Evolutionary conservation across 2,329 filamentous ascomycete genomes (phyloP).

Genomic region (Dendrostoma leiphaemia): DNA sequence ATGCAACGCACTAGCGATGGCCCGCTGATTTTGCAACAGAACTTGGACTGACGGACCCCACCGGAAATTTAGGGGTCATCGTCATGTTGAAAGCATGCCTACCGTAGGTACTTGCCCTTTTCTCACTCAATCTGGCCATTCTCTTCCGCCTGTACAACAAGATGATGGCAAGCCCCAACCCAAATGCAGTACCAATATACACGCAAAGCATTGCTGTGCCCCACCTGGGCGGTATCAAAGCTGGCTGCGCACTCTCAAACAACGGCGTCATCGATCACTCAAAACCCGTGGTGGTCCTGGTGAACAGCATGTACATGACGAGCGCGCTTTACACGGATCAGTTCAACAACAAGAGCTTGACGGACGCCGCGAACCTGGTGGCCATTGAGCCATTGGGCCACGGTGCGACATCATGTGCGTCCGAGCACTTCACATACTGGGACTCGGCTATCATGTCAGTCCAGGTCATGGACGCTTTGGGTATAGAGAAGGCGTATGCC

Average conservation of each 20-base stretch:
- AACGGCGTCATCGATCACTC: conserved; percentile 43
- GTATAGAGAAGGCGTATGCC: conserved; percentile 45
- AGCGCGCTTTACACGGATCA: conserved; percentile 44
- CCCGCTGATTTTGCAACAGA: too few species aligned
- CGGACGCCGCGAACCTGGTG: conserved; percentile 43
- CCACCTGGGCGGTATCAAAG: conserved; percentile 46
- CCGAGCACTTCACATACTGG: conserved; percentile 55
- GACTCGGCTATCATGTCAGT: conserved; percentile 52
- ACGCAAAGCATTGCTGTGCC: conserved; percentile 43
- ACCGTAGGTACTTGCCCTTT: too few species aligned
- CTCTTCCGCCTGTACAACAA: too few species aligned
- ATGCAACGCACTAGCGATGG: too few species aligned
- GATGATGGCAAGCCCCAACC: too few species aligned
- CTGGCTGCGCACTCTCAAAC: conserved; percentile 35
- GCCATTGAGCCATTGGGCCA: conserved; percentile 54
- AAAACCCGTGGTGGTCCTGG: conserved; percentile 50
- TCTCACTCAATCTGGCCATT: too few species aligned
- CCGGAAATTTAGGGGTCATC: too few species aligned
- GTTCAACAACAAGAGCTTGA: conserved; percentile 39
- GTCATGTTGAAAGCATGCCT: too few species aligned
- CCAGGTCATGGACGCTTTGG: conserved; percentile 52
- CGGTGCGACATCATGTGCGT: conserved; percentile 40
- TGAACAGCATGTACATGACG: conserved; percentile 53
- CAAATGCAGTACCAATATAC: too few species aligned
- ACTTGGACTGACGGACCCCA: too few species aligned